A percentile compares a stretch with the other conserved stretches of the same genome.
Evolutionary conservation across 2,329 filamentous ascomycete species (phyloP).

Genomic region (Botrytis medusae): DNA sequence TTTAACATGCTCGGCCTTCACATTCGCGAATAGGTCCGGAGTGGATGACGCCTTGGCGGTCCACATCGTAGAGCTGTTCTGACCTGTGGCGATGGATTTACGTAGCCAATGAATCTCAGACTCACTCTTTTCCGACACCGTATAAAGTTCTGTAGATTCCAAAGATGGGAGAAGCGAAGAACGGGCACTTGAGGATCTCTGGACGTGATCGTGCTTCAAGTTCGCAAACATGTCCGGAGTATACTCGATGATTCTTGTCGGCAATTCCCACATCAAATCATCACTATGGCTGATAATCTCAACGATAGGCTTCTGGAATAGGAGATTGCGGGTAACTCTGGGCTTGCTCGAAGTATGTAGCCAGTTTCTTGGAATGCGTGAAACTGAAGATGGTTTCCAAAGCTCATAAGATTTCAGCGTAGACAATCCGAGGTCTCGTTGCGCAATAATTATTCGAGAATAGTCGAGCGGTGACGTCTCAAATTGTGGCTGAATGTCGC

Average conservation of each 20-base stretch:
- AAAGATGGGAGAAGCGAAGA: neutral
- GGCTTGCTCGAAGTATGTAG: neutral
- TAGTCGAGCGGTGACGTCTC: neutral
- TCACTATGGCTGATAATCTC: neutral
- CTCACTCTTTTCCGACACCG: neutral
- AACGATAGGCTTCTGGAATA: neutral
- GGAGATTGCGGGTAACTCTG: neutral
- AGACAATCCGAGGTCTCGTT: neutral
- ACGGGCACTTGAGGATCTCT: neutral
- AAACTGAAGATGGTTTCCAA: neutral
- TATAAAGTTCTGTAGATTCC: neutral
- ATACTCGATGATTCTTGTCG: neutral
- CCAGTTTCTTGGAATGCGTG: conserved; percentile 2
- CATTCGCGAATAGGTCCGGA: neutral
- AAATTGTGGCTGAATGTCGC: neutral
- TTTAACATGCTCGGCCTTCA: neutral
- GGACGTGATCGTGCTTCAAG: neutral
- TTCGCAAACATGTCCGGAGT: neutral
- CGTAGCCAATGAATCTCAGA: neutral
- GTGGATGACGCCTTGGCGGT: neutral
- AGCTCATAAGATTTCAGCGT: conserved; percentile 2
- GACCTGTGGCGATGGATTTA: neutral
- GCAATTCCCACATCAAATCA: neutral
- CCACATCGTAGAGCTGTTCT: neutral
- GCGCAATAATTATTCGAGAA: neutral